Conservation (phyloP, 306 rosid genomes). For the Mimosa pudica region DNA sequence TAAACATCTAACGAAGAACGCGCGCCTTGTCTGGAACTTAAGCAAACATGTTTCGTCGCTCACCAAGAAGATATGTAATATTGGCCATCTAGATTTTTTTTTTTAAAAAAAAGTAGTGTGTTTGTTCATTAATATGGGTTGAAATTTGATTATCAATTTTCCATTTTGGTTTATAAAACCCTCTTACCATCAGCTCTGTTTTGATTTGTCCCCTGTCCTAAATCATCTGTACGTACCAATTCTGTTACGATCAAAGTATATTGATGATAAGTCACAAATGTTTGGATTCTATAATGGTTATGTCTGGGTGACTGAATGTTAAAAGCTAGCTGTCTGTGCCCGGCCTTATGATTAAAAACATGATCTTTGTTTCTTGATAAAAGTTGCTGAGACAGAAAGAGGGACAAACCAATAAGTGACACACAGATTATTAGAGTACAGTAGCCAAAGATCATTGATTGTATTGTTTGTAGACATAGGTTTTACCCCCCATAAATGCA, state of each 20-base stretch:
- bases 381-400: neutral
- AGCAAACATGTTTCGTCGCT: neutral
- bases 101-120: neutral
- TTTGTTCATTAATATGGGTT: neutral
- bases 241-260: neutral
- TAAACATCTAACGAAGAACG: conserved; percentile 14
- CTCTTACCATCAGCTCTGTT: neutral
- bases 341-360: neutral
- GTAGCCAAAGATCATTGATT: neutral
- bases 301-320: conserved; percentile 4
- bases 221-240: neutral
- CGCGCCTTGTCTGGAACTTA: conserved; percentile 11
- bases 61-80: neutral
- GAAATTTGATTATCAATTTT: neutral
- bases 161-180: neutral
- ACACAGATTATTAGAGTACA: neutral
- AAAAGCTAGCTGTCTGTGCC: neutral
- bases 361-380: neutral
- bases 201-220: neutral
- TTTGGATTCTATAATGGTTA: neutral
- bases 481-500: neutral
- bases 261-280: neutral
- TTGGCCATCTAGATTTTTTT: no score
- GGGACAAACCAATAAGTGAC: neutral
- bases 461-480: neutral